These are phyloP conservation scores for Aspergillus sp. DNA, from an alignment of 2,329 filamentous ascomycete species.

Conservation along the genomic window DNA sequence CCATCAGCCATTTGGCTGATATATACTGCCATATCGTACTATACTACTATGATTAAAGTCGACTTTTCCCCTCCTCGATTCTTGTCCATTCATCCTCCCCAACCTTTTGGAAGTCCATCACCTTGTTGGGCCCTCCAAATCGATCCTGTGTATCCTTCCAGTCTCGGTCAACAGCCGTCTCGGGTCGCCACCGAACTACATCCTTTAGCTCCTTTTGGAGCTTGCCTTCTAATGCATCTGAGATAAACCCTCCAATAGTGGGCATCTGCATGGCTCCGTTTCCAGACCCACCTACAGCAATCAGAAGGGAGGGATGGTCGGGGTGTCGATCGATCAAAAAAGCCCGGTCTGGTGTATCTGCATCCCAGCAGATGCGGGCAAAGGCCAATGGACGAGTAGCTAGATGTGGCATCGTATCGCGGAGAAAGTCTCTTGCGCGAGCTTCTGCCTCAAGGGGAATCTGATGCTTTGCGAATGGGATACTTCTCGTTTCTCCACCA, in stretches of 20 bases:
- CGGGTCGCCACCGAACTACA: conserved; percentile 49
- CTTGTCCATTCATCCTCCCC: conserved; percentile 35
- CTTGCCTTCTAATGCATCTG: conserved; percentile 43
- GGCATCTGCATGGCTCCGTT: conserved; percentile 53
- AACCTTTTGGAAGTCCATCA: conserved; percentile 47
- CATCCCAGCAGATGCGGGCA: conserved; percentile 54
- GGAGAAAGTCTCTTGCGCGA: conserved; percentile 45
- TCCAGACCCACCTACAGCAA: conserved; percentile 50
- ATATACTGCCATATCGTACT: too few species aligned
- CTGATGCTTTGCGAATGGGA: conserved; percentile 40
- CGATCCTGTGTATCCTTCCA: conserved; percentile 47
- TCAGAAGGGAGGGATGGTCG: conserved; percentile 35
- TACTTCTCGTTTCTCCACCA: conserved; percentile 25
- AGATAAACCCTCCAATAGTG: conserved; percentile 47
- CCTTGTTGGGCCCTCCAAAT: conserved; percentile 43
- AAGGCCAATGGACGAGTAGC: conserved; percentile 45
- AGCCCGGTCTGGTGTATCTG: conserved; percentile 51
- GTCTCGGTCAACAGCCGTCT: conserved; percentile 43
- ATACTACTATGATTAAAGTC: neutral
- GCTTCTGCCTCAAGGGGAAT: conserved; percentile 44
- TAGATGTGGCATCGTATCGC: conserved; percentile 51
- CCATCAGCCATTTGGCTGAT: too few species aligned
- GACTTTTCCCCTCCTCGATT: conserved; percentile 5
- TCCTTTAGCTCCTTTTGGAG: conserved; percentile 40
- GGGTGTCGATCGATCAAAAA: conserved; percentile 52